phyloP scores from a whole-genome alignment of 345 rosid species.

The Raphanus raphanistrum region DNA sequence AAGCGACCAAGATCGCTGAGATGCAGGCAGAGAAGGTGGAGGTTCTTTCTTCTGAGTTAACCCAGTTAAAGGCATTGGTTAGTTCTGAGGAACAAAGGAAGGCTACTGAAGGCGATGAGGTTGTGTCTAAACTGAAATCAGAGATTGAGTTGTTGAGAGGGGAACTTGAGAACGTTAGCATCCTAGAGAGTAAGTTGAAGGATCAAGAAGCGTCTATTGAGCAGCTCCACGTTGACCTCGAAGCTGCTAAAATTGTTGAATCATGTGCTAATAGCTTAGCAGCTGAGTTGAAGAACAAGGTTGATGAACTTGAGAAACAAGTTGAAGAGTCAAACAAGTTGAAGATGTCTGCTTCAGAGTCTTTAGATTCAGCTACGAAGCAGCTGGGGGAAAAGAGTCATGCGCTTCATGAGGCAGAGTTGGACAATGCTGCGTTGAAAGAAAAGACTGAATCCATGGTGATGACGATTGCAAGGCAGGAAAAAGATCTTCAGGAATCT shows the following conservation, averaged over 20 bases:
- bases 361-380: slow-evolving; percentile 73
- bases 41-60: slow-evolving; percentile 65
- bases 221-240: slow-evolving; percentile 76
- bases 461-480: slow-evolving; percentile 57
- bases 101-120: slow-evolving; percentile 51
- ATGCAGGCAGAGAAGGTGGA: slow-evolving; percentile 78
- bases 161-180: slow-evolving; percentile 50
- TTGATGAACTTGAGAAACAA: slow-evolving; percentile 60
- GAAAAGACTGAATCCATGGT: slow-evolving; percentile 73
- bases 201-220: slow-evolving; percentile 64
- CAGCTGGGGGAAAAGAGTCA: slow-evolving; percentile 66
- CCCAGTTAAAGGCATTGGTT: slow-evolving; percentile 59
- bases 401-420: slow-evolving; percentile 61
- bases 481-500: slow-evolving; percentile 66
- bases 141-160: slow-evolving; percentile 55
- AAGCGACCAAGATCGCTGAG: slow-evolving; percentile 91
- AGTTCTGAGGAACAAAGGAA: slow-evolving; percentile 61
- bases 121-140: slow-evolving; percentile 48
- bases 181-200: slow-evolving; percentile 47
- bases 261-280: slow-evolving; percentile 63
- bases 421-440: slow-evolving; percentile 55
- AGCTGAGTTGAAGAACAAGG: slow-evolving; percentile 68
- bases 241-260: slow-evolving; percentile 86
- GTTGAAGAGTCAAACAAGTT: slow-evolving; percentile 56
- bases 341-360: slow-evolving; percentile 79